Evolutionary conservation across 345 rosid species (phyloP), one percentile per base, ranked within the genome.

Genomic region (Lepidium didymum): DNA sequence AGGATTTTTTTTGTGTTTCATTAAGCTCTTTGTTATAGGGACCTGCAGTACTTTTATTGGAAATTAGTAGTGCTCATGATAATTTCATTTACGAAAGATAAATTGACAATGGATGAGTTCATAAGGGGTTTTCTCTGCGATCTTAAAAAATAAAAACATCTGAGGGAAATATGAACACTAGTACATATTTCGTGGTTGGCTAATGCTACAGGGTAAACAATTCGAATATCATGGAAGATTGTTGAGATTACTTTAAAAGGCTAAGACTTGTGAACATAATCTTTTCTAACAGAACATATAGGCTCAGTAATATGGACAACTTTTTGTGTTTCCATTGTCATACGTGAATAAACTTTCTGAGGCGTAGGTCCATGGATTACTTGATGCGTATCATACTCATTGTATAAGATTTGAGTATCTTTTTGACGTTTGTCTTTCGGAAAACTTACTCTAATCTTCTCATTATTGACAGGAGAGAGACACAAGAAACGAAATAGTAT

Each of bases 391-490:
- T 40, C 16, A 38, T 53, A 41, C 25, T 8, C 38, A 13, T 23
- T 44, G 12, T 36, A 10, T 15, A 46, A 11, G 15, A 19, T 41
- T 50, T 19, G 1, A 19, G 1, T n/a, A 21, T 23, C 23, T 45
- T 50, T 33, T 55, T 19, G 13, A 15, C 36, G 58, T 58, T 73
- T 67, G 14, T 59, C 54, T 55, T 66, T 61, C 50, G 56, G 34
- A 65, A 27, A 45, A 67, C 74, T 77, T 43, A 72, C 55, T 56
- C 68, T 61, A 41, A 15, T 11, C 21, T 60, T 55, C 45, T 47
- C 65, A 21, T 14, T 37, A 57, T 76, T 80, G 27, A 43, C 82
- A 94, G 97, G 93, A 87, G 72, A 81, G 80, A 70, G 77, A 73
- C 62, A 70, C 74, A 46, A 72, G 67, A 77, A 70, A 37, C 4